Base-by-base conservation (phyloP, 2,329 filamentous ascomycete species). In the Fusarium chlamydosporum region DNA sequence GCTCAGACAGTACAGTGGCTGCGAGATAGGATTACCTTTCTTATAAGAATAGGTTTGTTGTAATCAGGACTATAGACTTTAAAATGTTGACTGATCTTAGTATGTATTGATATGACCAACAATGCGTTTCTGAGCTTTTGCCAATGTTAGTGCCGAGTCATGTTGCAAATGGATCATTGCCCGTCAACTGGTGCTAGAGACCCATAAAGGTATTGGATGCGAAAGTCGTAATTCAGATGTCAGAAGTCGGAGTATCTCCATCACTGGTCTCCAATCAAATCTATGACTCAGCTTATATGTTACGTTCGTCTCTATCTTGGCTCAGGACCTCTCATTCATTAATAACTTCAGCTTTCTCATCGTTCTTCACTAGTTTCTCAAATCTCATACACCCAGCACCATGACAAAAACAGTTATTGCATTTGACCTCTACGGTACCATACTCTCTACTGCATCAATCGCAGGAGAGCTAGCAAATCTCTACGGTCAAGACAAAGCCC, bases 381-480 rank as follows among this genome's bases (percentile, higher is more conserved):
- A 31, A 34, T 13, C 10, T 18, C 5, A 35, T 9, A 26, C 26
- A 29, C 2, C 3, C 10, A 12, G 12, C 26, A 23, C n/a, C 13
- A 77, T 77, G 76, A 40, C 65, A 23, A 65, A 77, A 43, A 80
- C 76, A 16, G 79, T 90, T 46, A 82, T 94, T 55, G 91, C 90
- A 2, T 93, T 94, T 67, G 91, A 94, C 73, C 82, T 92, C 3
- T 94, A 93, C 77, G 91, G 91, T 55, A 94, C 91, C 3, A 79
- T 94, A 11, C 82, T 94, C 7, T 92, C 90, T 11, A 92, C 91
- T 3, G 86, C 88, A 42, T 91, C 89, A 31, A 92, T 93, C 65
- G 84, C 85, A 8, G 79, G 83, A 35, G 82, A 89, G 61, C 80
- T 94, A 13, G 83, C 84, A 16, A 78, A 80, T 33, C 78, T 89